phyloP scores from a whole-genome alignment of 2,329 filamentous ascomycete genomes.

The Xylariaceae sp. region DNA sequence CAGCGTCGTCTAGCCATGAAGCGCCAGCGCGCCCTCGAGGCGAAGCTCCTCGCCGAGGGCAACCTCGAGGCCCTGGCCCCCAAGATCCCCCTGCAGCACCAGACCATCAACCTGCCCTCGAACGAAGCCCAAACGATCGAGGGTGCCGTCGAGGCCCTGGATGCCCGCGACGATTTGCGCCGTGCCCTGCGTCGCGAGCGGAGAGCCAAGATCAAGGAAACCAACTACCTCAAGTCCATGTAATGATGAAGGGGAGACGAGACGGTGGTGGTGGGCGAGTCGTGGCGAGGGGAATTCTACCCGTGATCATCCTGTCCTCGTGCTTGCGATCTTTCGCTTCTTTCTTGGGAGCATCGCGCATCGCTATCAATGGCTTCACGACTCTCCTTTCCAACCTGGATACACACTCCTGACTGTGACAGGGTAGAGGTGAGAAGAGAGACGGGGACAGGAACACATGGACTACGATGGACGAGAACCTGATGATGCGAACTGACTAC shows the following conservation, averaged over 20 bases:
- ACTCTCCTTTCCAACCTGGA: background rate
- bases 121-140: slow-evolving; percentile 39
- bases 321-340: background rate
- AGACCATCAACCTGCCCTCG: slow-evolving; percentile 67
- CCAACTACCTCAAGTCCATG: slow-evolving; percentile 81
- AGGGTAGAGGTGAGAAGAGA: background rate
- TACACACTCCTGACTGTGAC: background rate
- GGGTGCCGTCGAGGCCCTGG: slow-evolving; percentile 44
- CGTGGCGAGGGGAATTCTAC: background rate
- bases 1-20: slow-evolving; percentile 67
- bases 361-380: background rate
- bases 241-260: slow-evolving; percentile 32
- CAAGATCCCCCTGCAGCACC: slow-evolving; percentile 71
- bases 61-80: slow-evolving; percentile 60
- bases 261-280: too few relatives aligned
- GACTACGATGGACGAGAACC: background rate
- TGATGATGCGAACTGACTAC: background rate
- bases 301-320: background rate
- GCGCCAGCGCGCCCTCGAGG: slow-evolving; percentile 51
- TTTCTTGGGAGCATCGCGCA: background rate
- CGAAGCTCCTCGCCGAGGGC: slow-evolving; percentile 56
- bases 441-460: background rate
- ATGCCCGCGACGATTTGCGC: slow-evolving; percentile 57
- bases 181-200: slow-evolving; percentile 70
- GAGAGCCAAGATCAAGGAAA: slow-evolving; percentile 73